A percentile compares a stretch with the other conserved stretches of the same genome.
These are phyloP conservation scores for Candida yuanshanica DNA, from an alignment of 805 yeast genomes.

Conservation along the genomic window DNA sequence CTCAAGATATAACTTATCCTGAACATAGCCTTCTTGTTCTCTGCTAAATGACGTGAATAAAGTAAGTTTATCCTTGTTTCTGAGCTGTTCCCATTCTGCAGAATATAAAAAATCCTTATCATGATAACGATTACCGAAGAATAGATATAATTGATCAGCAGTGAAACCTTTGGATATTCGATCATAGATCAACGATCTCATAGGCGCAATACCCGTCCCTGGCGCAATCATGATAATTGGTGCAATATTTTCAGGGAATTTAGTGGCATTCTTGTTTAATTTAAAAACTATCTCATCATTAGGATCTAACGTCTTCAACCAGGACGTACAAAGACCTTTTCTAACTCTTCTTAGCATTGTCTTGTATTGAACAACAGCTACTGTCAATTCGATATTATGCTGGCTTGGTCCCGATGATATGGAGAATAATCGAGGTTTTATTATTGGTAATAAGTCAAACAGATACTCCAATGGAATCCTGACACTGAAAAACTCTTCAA, in stretches of 20 bases:
- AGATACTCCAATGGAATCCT: conserved; percentile 70
- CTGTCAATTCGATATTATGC: conserved; percentile 52
- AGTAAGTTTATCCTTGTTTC: conserved; percentile 29
- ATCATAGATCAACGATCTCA: conserved; percentile 60
- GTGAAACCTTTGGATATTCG: conserved; percentile 17
- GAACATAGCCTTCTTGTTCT: conserved; percentile 65
- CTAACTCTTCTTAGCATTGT: conserved; percentile 75
- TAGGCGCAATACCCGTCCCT: conserved; percentile 96
- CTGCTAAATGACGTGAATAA: conserved; percentile 46
- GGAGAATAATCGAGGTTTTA: conserved; percentile 80
- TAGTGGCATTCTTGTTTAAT: conserved; percentile 40
- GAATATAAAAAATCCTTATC: conserved; percentile 66
- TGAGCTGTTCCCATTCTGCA: conserved; percentile 42
- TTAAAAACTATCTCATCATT: conserved; percentile 51
- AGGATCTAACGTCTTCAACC: conserved; percentile 47
- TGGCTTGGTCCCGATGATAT: conserved; percentile 62
- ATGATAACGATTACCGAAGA: conserved; percentile 68
- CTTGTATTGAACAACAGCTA: conserved; percentile 82
- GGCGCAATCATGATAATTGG: conserved; percentile 80
- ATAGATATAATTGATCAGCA: conserved; percentile 41
- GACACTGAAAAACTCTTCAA: conserved; percentile 75
- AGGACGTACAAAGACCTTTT: conserved; percentile 76
- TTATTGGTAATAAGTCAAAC: conserved; percentile 69
- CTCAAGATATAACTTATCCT: conserved; percentile 56
- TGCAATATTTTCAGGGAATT: conserved; percentile 25